A percentile compares a stretch with the other conserved stretches of the same genome.
Conservation (phyloP, 2,329 filamentous ascomycete genomes). For the Neonectria hederae region DNA sequence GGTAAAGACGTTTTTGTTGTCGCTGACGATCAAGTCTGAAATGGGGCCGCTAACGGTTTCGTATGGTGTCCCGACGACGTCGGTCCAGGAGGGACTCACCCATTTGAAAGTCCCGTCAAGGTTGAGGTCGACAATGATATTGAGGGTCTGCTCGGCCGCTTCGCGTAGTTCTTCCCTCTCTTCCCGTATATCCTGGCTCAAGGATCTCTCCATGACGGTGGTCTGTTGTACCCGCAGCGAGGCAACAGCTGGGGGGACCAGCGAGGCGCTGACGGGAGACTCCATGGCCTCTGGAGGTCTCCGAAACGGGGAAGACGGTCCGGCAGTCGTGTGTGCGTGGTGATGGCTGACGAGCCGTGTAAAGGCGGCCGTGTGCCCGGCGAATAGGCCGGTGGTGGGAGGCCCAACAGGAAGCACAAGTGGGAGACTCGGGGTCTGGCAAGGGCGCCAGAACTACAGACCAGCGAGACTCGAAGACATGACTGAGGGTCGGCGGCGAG, state of each 20-base stretch:
- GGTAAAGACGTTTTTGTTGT: conserved; percentile 81
- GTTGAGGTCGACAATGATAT: conserved; percentile 94
- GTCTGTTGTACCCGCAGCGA: conserved; percentile 61
- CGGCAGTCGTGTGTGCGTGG: conserved; percentile 10
- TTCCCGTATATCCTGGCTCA: conserved; percentile 91
- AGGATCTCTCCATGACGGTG: conserved; percentile 68
- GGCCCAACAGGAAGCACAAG: conserved; percentile 34
- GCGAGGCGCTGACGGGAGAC: conserved; percentile 43
- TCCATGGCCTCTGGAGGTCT: conserved; percentile 50
- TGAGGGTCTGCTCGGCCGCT: conserved; percentile 94
- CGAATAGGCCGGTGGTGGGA: conserved; percentile 25
- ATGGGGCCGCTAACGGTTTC: conserved; percentile 81
- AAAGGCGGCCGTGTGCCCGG: conserved; percentile 28
- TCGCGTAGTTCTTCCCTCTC: conserved; percentile 94
- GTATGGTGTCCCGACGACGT: conserved; percentile 84
- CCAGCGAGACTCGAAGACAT: conserved; percentile 57
- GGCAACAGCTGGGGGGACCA: conserved; percentile 64
- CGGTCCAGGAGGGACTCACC: conserved; percentile 95
- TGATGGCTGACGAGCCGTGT: conserved; percentile 27
- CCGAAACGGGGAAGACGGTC: conserved; percentile 6
- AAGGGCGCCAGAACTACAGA: conserved; percentile 59
- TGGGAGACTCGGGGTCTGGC: conserved; percentile 53
- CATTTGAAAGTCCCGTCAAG: conserved; percentile 91
- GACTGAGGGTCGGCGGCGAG: conserved; percentile 49
- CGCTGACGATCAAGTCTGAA: conserved; percentile 79